Evolutionary conservation across 257 asterid species (phyloP), one percentile per base, ranked within the genome.

Genomic region (Buddleja alternifolia): DNA sequence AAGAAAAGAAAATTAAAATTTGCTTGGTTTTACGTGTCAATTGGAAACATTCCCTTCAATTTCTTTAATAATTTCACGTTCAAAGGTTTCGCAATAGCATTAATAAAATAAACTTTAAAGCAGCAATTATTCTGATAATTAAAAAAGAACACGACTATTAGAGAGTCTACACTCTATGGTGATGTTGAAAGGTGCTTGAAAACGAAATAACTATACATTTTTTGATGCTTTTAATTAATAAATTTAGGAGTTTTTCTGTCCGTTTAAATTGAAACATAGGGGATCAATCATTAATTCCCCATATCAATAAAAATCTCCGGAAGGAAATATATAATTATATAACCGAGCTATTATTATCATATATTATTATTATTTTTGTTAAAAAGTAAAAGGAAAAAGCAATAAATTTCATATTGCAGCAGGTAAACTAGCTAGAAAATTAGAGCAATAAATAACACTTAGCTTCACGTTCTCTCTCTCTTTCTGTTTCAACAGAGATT

Each of bases 381-480:
- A 36, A 16, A 24, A 42, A 47, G 9, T 8, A 47, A 15, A 15
- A 66, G 16, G 9, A 48, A 58, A 68, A 15, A 21, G 10, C 2
- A 60, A 59, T 45, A 7, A 59, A 67, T 16, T 21, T 66, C 80
- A 78, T 79, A 76, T 69, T 74, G 80, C 75, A 75, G 80, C 80
- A 77, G 83, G 81, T 75, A 60, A 82, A 61, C 72, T 47, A 42
- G 6, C n/a, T 23, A 36, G 73, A 50, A n/a, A 2, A 10, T 70
- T 63, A 48, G 59, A 73, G 74, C 75, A 76, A 78, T 81, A 81
- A 80, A 77, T 77, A 83, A 74, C 75, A 77, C 70, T n/a, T n/a
- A n/a, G n/a, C n/a, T 73, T 62, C 85, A 82, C 78, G 71, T 76
- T 82, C 78, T 78, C 77, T 76, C 79, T 71, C 65, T 73, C 78